Evolutionary conservation across 2,329 filamentous ascomycete species (phyloP).

Genomic region (Magnaporthiopsis poae): DNA sequence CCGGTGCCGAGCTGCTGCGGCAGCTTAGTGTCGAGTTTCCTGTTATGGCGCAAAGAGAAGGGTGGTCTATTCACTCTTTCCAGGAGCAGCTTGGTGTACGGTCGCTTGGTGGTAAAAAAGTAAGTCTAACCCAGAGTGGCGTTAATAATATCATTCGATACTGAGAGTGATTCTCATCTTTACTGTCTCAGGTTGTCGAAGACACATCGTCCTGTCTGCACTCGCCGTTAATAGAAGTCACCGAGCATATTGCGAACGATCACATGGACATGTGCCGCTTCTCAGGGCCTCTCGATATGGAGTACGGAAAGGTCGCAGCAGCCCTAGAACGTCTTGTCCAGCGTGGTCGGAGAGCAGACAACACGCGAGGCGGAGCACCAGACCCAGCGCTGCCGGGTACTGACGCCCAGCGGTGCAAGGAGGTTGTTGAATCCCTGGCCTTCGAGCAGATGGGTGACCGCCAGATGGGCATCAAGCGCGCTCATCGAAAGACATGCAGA

Average conservation of each 20-base stretch:
- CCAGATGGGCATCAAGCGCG: not conserved
- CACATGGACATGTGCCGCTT: conserved; percentile 28
- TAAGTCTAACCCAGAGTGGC: not conserved
- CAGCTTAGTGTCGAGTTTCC: conserved; percentile 18
- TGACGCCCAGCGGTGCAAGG: not conserved
- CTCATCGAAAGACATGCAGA: conserved; percentile 1
- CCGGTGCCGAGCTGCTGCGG: not conserved
- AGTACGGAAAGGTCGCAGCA: not conserved
- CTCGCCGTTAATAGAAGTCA: conserved; percentile 20
- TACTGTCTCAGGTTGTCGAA: conserved; percentile 20
- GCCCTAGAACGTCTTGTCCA: not conserved
- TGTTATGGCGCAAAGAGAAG: conserved; percentile 19
- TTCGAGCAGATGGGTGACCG: conserved; percentile 1
- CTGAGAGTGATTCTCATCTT: no score
- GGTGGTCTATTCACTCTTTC: conserved; percentile 24
- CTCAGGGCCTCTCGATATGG: conserved; percentile 15
- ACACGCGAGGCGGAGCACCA: not conserved
- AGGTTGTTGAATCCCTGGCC: not conserved
- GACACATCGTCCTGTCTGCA: conserved; percentile 26
- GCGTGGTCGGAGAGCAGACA: not conserved
- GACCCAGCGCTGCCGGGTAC: not conserved
- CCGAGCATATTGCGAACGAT: conserved; percentile 22
- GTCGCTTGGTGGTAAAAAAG: not conserved
- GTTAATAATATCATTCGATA: no score
- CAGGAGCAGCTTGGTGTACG: conserved; percentile 19